Conservation (phyloP, 2,329 filamentous ascomycete genomes). For the Neospermospora avenae region DNA sequence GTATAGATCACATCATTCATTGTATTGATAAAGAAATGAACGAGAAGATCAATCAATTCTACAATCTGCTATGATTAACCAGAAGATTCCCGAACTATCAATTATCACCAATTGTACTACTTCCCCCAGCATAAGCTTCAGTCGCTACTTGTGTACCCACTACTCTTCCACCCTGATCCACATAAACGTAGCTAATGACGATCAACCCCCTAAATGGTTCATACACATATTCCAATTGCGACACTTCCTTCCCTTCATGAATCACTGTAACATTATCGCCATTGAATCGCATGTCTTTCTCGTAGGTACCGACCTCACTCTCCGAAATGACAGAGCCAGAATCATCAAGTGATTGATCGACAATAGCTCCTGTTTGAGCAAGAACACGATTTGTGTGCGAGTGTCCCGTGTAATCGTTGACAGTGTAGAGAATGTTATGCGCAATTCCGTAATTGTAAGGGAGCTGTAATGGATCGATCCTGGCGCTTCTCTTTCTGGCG, state of each 20-base stretch:
- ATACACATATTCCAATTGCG: constrained; percentile 53
- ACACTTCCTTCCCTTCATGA: constrained; percentile 44
- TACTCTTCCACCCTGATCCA: constrained; percentile 45
- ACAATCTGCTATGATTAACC: too few relatives aligned
- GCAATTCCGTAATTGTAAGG: constrained; percentile 42
- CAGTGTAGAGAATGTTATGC: constrained; percentile 57
- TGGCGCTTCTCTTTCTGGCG: not conserved
- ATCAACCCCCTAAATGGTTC: constrained; percentile 47
- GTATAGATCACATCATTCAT: too few relatives aligned
- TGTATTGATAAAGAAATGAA: too few relatives aligned
- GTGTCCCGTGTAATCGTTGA: constrained; percentile 57
- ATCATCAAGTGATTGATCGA: constrained; percentile 53
- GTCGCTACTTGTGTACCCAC: constrained; percentile 50
- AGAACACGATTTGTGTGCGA: constrained; percentile 55
- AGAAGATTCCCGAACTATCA: not conserved
- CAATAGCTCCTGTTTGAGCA: constrained; percentile 51
- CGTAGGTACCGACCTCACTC: constrained; percentile 47
- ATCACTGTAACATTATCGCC: constrained; percentile 48
- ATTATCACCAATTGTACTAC: constrained; percentile 44
- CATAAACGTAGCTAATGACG: constrained; percentile 46
- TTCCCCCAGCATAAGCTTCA: constrained; percentile 50
- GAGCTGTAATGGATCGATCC: not conserved
- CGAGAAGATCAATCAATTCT: too few relatives aligned
- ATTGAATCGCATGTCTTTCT: constrained; percentile 51
- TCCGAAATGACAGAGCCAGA: constrained; percentile 44